These are phyloP conservation scores for Cytospora paraplurivora DNA, from an alignment of 2,329 filamentous ascomycete genomes.

Conservation along the genomic window DNA sequence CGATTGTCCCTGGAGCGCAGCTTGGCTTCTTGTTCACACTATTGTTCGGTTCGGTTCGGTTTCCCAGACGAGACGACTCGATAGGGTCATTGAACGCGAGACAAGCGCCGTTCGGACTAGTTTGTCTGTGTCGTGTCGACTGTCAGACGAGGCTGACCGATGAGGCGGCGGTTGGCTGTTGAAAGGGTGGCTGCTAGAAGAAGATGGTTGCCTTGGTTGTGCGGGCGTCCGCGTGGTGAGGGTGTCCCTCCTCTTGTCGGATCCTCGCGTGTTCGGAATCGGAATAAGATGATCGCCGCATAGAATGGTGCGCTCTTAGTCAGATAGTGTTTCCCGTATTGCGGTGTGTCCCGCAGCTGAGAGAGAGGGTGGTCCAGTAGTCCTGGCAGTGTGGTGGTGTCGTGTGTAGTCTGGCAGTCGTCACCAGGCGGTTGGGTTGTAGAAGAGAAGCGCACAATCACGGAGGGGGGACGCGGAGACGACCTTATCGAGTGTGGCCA, in stretches of 20 bases:
- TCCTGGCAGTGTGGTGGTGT: background rate
- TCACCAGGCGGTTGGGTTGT: background rate
- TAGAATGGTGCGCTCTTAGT: background rate
- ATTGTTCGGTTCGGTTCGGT: background rate
- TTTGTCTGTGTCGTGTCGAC: slow-evolving; percentile 1
- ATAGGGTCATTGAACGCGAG: background rate
- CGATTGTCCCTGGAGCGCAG: background rate
- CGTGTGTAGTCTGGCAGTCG: background rate
- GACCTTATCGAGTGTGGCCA: background rate
- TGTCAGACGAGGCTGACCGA: background rate
- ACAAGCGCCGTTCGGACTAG: slow-evolving; percentile 1
- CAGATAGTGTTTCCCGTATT: background rate
- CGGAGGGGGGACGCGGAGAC: background rate
- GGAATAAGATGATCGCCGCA: slow-evolving; percentile 1
- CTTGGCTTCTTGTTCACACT: background rate
- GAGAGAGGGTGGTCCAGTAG: background rate
- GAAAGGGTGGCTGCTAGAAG: background rate
- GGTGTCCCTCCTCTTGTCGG: background rate
- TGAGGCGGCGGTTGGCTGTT: background rate
- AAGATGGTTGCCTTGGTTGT: background rate
- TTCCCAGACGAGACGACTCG: background rate
- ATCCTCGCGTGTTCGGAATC: slow-evolving; percentile 2
- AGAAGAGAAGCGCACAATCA: background rate
- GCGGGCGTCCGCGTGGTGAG: background rate
- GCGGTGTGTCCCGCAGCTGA: background rate